Evolutionary conservation across 2,329 filamentous ascomycete genomes (phyloP), one percentile per base, ranked within the genome.

Genomic region (Xylariaceae sp.): DNA sequence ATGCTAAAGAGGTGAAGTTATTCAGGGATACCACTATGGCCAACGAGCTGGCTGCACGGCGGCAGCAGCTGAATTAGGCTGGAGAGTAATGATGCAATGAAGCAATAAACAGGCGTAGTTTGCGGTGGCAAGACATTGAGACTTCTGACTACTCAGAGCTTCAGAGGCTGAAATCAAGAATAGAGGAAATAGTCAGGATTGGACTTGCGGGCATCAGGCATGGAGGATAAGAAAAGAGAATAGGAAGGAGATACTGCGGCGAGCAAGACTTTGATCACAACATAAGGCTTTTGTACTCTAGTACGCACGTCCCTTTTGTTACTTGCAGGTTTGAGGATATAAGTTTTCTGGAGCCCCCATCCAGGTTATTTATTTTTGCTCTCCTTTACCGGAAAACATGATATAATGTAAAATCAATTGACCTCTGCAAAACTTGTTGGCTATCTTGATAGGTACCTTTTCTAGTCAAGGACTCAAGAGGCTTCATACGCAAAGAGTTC

Each of bases 251-350:
- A n/a, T 14, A 17, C n/a, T 7, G 7, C n/a, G 43, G 4, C 9
- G 43, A n/a, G n/a, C n/a, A n/a, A n/a, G n/a, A n/a, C n/a, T n/a
- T 48, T 28, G n/a, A 19, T 43, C 37, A 36, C 16, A 17, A 33
- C 37, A 47, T 31, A 56, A 31, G 37, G 21, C 24, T 40, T 53
- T 40, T 44, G 44, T 51, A 53, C 28, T 46, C 29, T 50, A 52
- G 54, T 23, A 57, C 33, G 44, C 46, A 46, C 26, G 8, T 45
- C 45, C 56, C 52, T 40, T 59, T 56, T 56, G 37, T 52, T 40
- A 52, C 12, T 56, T 17, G 48, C 39, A 23, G 12, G 11, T 45
- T 29, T 26, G 37, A 24, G 19, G 29, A 44, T 50, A 37, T 54
- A 49, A 5, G 34, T 43, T 24, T 36, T 34, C 17, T 21, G 12